These are phyloP conservation scores for Ceraceosorus guamensis DNA, from an alignment of 1,284 basidiomycete genomes.

Conservation along the genomic window DNA sequence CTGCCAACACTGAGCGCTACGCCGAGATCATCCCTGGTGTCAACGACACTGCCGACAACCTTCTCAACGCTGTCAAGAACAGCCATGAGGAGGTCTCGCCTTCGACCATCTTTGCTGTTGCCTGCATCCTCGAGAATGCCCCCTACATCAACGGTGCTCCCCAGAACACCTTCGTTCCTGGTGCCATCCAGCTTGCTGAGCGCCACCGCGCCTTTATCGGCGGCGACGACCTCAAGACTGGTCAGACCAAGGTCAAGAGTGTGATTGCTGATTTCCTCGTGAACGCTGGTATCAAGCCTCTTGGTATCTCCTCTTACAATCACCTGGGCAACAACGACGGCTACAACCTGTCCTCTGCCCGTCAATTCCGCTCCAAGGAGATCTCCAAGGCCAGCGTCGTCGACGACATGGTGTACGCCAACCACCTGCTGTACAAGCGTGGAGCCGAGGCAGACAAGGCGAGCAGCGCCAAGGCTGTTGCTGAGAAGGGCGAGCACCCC, in stretches of 20 bases:
- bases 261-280: conserved; percentile 96
- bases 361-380: conserved; percentile 95
- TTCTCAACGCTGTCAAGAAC: conserved; percentile 71
- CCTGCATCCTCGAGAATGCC: conserved; percentile 85
- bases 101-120: conserved; percentile 89
- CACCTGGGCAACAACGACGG: conserved; percentile 98
- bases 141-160: conserved; percentile 97
- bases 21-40: conserved; percentile 86
- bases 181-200: conserved; percentile 87
- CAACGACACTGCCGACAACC: conserved; percentile 86
- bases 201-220: conserved; percentile 84
- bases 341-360: conserved; percentile 79
- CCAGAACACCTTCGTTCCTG: conserved; percentile 98
- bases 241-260: conserved; percentile 59
- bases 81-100: conserved; percentile 91
- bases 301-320: conserved; percentile 95
- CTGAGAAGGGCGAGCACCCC: conserved; percentile 83
- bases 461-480: conserved; percentile 53
- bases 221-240: conserved; percentile 87
- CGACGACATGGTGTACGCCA: conserved; percentile 64
- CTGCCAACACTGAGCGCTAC: conserved; percentile 98
- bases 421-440: conserved; percentile 68
- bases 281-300: conserved; percentile 96
- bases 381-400: conserved; percentile 80
- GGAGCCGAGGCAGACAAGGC: conserved; percentile 23